Evolutionary conservation across 495 filamentous ascomycete genomes (phyloP).

Genomic region (Hypoxylon intermedium): DNA sequence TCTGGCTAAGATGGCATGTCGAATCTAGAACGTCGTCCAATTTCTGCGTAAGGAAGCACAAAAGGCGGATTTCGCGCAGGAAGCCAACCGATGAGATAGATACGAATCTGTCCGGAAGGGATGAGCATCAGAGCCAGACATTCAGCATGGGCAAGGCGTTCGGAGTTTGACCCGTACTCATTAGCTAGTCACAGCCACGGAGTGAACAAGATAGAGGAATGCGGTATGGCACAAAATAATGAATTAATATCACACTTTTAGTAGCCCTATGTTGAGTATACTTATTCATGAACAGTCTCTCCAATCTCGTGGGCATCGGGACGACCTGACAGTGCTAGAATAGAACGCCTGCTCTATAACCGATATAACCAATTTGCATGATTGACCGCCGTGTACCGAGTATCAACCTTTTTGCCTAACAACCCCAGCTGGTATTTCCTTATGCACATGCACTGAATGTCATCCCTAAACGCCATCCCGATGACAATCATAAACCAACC

Average conservation of each 20-base stretch:
- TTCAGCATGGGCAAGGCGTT: slow-evolving; percentile 19
- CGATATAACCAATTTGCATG: slow-evolving; percentile 10
- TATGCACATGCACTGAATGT: slow-evolving; percentile 20
- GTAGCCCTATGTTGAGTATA: slow-evolving; percentile 17
- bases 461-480: slow-evolving; percentile 23
- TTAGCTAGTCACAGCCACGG: neutral
- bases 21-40: slow-evolving; percentile 70
- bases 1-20: slow-evolving; percentile 4
- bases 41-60: slow-evolving; percentile 71
- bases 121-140: neutral
- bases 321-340: slow-evolving; percentile 2
- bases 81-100: slow-evolving; percentile 31
- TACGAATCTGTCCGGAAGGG: neutral
- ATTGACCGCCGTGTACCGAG: slow-evolving; percentile 6
- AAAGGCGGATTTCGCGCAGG: slow-evolving; percentile 46
- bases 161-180: slow-evolving; percentile 15
- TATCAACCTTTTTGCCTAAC: slow-evolving; percentile 12
- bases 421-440: slow-evolving; percentile 29
- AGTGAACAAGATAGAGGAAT: too few species aligned
- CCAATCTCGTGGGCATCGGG: slow-evolving; percentile 10
- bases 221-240: neutral
- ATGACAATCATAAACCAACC: slow-evolving; percentile 35
- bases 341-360: slow-evolving; percentile 18
- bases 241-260: slow-evolving; percentile 9
- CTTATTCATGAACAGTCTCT: slow-evolving; percentile 15